Evolutionary conservation across 495 filamentous ascomycete species (phyloP), one percentile per base, ranked within the genome.

Genomic region (Lophiostoma macrostomum): DNA sequence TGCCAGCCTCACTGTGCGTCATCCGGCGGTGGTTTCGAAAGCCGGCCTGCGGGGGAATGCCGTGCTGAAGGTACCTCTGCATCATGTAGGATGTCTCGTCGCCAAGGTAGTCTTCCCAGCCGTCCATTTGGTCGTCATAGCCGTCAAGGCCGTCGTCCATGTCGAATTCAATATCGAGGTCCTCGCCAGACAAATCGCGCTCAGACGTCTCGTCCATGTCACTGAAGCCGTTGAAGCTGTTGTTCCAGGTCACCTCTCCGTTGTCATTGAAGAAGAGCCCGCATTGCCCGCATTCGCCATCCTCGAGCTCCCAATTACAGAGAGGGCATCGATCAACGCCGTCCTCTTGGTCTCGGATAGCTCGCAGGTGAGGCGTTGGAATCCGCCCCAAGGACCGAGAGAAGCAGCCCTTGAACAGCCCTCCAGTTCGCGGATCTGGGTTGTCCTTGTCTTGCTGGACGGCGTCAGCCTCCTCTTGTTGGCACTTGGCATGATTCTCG

Each of bases 401-500:
- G 64, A 88, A 88, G 48, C 74, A 75, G 18, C 83, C 85, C 31
- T 76, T 76, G 65, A 88, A 88, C 11, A 88, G 64, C 16, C 84
- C 84, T 6, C 80, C 80, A 36, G 62, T 73, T 23, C 61, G 63
- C 5, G 72, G 67, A 61, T 82, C 61, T 1, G 52, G 58, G 43
- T 79, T 80, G 28, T 73, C 69, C 29, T 71, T 76, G 57, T 82
- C 80, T 20, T 67, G 68, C 38, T 80, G 73, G 22, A 81, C 68
- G 12, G 67, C 54, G 8, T 70, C 65, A 13, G 71, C 61, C 63
- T 85, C 84, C 51, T 86, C 81, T 46, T 69, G 69, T 60, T 82
- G 80, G 59, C 78, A 73, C 59, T 74, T 71, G 18, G 58, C 61
- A 55, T 87, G 80, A 56, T 87, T 80, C 30, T 77, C 73, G 1